Conservation (phyloP, 768 basidiomycete species). For the Pleurotus tuber-regium region DNA sequence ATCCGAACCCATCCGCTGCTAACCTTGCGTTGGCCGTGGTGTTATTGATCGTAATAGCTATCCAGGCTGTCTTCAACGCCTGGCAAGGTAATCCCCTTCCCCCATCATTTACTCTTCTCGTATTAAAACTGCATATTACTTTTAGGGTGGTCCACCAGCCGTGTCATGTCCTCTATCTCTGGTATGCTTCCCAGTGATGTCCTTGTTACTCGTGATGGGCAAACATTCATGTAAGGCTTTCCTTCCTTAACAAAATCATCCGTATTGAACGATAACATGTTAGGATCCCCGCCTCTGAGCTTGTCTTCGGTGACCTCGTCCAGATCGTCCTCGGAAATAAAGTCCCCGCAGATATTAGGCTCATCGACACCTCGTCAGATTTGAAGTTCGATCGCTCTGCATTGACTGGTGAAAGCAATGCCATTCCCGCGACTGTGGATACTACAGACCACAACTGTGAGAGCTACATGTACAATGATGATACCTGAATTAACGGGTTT, state of each 20-base stretch:
- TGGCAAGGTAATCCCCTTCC: constrained; percentile 29
- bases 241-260: neutral
- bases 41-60: constrained; percentile 38
- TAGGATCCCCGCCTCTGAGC: constrained; percentile 54
- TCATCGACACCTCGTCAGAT: constrained; percentile 58
- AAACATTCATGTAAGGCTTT: constrained; percentile 21
- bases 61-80: constrained; percentile 44
- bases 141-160: constrained; percentile 50
- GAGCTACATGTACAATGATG: neutral
- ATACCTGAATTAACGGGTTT: constrained; percentile 17
- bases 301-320: constrained; percentile 69
- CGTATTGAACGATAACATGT: neutral
- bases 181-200: constrained; percentile 66
- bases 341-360: constrained; percentile 66
- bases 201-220: constrained; percentile 54
- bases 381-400: constrained; percentile 61
- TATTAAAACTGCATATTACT: neutral
- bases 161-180: constrained; percentile 63
- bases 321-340: constrained; percentile 63
- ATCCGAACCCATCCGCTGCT: constrained; percentile 47
- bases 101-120: neutral
- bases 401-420: constrained; percentile 59
- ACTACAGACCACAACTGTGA: constrained; percentile 33
- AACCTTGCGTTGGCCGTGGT: constrained; percentile 63
- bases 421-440: constrained; percentile 27